Evolutionary conservation across 306 rosid species (phyloP), one percentile per base, ranked within the genome.

Genomic region (Cucumis melo): DNA sequence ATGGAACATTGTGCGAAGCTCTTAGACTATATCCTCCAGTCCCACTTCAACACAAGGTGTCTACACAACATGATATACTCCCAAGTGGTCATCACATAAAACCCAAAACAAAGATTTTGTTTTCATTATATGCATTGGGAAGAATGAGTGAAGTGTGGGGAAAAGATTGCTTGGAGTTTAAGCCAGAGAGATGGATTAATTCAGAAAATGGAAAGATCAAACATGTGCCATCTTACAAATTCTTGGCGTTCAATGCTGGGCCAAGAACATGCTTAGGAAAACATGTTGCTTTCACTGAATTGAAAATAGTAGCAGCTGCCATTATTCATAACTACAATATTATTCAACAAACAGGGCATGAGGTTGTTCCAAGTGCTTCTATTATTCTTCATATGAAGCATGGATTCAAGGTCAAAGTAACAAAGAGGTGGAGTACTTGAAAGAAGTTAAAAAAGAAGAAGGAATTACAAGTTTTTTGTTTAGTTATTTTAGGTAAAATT

Each of bases 111-210:
- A 80, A 5, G 34, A 44, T 87, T 8, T 5, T 89, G 23, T 34
- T 80, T 27, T 80, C 77, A 4, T n/a, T 80, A 11, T 89, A 86
- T 51, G 23, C 87, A 39, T 82, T 89, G 84, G 93, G 89, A 36
- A 89, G 93, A 60, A 36, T 38, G 77, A 89, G 84, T 51, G 77
- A 64, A 2, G 63, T 81, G 13, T 87, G 93, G 93, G 89, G 89
- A 2, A 4, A 81, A 15, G 89, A 87, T 78, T 83, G 84, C 46
- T 5, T 78, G 36, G 89, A 89, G 11, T 87, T 87, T 42, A 84
- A 73, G 79, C 93, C 93, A 20, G 93, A 89, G 73, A 87, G 93
- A 32, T 89, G 89, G 93, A 82, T 89, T 27, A 27, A 27, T 2
- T 84, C 88, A 0, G 36, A 86, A 0, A 54, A 62, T 21, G 87